Evolutionary conservation across 2,329 filamentous ascomycete species (phyloP).

Genomic region (Penicillium sp.): DNA sequence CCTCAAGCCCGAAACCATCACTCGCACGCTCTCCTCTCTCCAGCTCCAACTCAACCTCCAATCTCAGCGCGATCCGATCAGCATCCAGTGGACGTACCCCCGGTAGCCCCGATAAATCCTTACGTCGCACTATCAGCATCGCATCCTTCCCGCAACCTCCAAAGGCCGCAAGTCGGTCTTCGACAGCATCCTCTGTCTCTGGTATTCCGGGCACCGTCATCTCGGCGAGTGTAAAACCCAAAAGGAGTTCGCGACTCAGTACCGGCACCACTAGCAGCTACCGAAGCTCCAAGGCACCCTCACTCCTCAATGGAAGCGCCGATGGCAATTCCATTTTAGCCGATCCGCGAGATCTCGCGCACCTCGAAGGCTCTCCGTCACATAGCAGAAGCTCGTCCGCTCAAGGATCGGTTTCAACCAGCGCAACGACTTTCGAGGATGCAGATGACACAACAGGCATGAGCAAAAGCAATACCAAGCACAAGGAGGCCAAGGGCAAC

Average conservation of each 20-base stretch:
- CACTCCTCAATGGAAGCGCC: conserved; percentile 73
- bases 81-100: conserved; percentile 55
- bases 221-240: conserved; percentile 44
- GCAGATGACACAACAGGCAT: conserved; percentile 54
- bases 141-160: conserved; percentile 91
- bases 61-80: conserved; percentile 57
- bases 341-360: conserved; percentile 54
- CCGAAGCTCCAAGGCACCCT: conserved; percentile 59
- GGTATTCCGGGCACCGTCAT: conserved; percentile 32
- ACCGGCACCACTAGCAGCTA: conserved; percentile 54
- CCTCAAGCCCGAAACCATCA: conserved; percentile 53
- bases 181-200: conserved; percentile 54
- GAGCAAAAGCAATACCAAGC: conserved; percentile 31
- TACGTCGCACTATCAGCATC: conserved; percentile 89
- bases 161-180: conserved; percentile 61
- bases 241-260: conserved; percentile 57
- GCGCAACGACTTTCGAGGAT: conserved; percentile 84
- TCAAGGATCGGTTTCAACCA: conserved; percentile 88
- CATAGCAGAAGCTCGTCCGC: conserved; percentile 90
- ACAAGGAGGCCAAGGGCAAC: conserved; percentile 82
- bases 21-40: conserved; percentile 50
- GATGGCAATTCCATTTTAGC: conserved; percentile 71
- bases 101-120: conserved; percentile 59
- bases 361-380: conserved; percentile 74
- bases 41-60: conserved; percentile 49